These are phyloP conservation scores for Phytophthora podocarpi DNA, from an alignment of 352 stramenopile genomes.

Conservation along the genomic window DNA sequence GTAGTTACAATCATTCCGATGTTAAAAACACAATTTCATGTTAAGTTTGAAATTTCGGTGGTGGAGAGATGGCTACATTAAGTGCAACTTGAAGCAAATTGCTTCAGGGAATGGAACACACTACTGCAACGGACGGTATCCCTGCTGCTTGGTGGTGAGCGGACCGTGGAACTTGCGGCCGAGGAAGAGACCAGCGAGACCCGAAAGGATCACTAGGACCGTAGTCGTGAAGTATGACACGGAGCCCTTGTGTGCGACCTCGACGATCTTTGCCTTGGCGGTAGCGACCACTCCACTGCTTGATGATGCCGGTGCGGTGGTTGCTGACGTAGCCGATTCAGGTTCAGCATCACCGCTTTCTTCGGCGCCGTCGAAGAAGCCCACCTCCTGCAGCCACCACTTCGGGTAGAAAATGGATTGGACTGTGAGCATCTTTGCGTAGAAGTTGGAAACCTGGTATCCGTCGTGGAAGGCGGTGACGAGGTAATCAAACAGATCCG, in stretches of 20 bases:
- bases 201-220: slow-evolving; percentile 55
- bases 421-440: slow-evolving; percentile 42
- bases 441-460: slow-evolving; percentile 71
- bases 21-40: too few relatives aligned
- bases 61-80: slow-evolving; percentile 15
- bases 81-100: neutral
- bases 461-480: slow-evolving; percentile 85
- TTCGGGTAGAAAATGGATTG: slow-evolving; percentile 82
- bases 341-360: slow-evolving; percentile 14
- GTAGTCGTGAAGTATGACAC: slow-evolving; percentile 60
- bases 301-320: slow-evolving; percentile 12
- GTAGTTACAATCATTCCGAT: slow-evolving; percentile 28
- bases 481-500: slow-evolving; percentile 68
- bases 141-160: slow-evolving; percentile 45
- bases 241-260: slow-evolving; percentile 19
- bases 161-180: slow-evolving; percentile 58
- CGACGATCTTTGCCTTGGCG: slow-evolving; percentile 13
- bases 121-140: slow-evolving; percentile 56
- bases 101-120: too few relatives aligned
- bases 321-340: slow-evolving; percentile 3
- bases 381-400: slow-evolving; percentile 83
- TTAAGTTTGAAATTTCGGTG: neutral
- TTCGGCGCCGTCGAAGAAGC: slow-evolving; percentile 62
- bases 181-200: slow-evolving; percentile 53
- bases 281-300: slow-evolving; percentile 21